phyloP scores from a whole-genome alignment of 495 filamentous ascomycete genomes.

The Thozetella sp. region DNA sequence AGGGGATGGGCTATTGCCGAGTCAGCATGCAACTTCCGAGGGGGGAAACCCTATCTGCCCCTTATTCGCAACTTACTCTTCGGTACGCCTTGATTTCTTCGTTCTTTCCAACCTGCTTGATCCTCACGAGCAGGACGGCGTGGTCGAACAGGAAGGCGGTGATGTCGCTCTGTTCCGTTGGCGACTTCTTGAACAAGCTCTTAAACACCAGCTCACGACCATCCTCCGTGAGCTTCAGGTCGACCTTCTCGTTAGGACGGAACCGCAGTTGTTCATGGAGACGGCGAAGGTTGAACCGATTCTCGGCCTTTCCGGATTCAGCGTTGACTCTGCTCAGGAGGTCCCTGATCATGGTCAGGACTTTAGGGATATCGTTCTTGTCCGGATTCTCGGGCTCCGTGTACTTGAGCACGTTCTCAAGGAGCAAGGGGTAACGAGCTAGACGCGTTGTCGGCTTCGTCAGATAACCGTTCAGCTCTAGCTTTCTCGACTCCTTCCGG shows the following conservation, averaged over 20 bases:
- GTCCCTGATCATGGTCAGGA: constrained; percentile 81
- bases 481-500: constrained; percentile 92
- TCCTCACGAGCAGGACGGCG: constrained; percentile 83
- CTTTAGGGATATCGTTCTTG: constrained; percentile 87
- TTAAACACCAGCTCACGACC: constrained; percentile 92
- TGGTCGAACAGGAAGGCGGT: constrained; percentile 96
- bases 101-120: constrained; percentile 87
- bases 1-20: constrained; percentile 73
- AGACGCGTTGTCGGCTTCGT: constrained; percentile 98
- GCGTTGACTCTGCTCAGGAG: constrained; percentile 86
- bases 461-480: constrained; percentile 97
- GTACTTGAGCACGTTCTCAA: constrained; percentile 90
- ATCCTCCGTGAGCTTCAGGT: constrained; percentile 93
- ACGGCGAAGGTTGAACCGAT: constrained; percentile 93
- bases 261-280: constrained; percentile 90
- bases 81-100: constrained; percentile 95
- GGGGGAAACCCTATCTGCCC: not conserved
- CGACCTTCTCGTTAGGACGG: constrained; percentile 82
- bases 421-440: constrained; percentile 89
- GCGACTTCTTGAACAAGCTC: constrained; percentile 87
- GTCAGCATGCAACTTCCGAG: constrained; percentile 4
- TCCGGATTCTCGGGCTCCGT: constrained; percentile 87
- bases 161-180: constrained; percentile 85
- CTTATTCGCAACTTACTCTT: constrained; percentile 44
- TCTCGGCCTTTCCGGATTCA: constrained; percentile 96